Base-by-base conservation (phyloP, 1,284 basidiomycete genomes). In the Microbotryomycetes sp. region DNA sequence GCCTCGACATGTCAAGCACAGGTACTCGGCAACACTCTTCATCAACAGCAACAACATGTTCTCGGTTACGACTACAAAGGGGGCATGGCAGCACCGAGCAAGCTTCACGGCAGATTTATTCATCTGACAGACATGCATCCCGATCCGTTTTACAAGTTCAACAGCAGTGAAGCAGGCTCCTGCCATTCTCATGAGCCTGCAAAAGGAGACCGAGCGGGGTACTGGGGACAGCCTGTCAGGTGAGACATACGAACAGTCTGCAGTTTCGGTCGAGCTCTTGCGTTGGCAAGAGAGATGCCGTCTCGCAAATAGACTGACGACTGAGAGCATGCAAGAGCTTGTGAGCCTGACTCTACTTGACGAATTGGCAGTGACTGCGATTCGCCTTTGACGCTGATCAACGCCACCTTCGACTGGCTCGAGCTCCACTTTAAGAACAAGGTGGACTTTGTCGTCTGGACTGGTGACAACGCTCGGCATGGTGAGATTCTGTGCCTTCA, bases 381-480 rank as follows among this genome's bases (percentile, higher is more conserved):
- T 76, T 83, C 90, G 16, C 90, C 92, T 0, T 78, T 87, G 49
- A 77, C 79, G 4, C 81, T 96, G 7, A 84, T 88, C 51, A 88
- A 92, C 74, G 80, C 83, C 49, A 90, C 90, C 3, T 81, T 97
- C 54, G 84, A 89, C 64, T 92, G 83, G 80, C 75, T 94, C 61
- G 84, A 86, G 60, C 80, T 85, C 71, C 82, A 90, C 70, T 92
- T 89, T 88, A 81, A 84, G 52, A 79, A 83, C 64, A 85, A 89
- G 70, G 82, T 97, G 50, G 92, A 97, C 75, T 97, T 96, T 75
- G 87, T 93, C 26, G 80, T 93, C 49, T 92, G 89, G 89, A 94
- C 91, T 6, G 92, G 92, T 46, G 92, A 96, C 76, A 92, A 85
- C 76, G 92, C 89, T 36, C 58, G 65, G 12, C 65, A 66, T 84